A percentile compares a stretch with the other conserved stretches of the same genome.
Conservation (phyloP, 257 asterid genomes). For the Echium plantagineum region DNA sequence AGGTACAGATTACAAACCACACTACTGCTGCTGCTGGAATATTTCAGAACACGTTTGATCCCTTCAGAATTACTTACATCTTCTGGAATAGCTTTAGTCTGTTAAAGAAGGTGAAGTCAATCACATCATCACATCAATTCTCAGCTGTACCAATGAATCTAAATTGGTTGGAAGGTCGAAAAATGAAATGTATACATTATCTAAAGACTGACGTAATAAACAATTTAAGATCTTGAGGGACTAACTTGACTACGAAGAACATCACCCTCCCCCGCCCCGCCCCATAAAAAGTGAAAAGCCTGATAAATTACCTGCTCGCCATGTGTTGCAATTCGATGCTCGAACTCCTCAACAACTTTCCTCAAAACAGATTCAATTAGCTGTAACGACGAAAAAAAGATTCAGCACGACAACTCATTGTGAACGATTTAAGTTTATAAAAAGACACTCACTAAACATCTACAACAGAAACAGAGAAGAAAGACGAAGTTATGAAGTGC, state of each 20-base stretch:
- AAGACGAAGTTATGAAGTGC: neutral
- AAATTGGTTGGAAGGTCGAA: neutral
- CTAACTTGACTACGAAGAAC: neutral
- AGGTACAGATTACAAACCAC: constrained; percentile 16
- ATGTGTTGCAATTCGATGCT: constrained; percentile 57
- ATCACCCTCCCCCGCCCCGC: no score
- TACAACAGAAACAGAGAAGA: neutral
- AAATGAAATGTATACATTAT: neutral
- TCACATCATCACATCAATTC: neutral
- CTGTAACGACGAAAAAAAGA: constrained; percentile 30
- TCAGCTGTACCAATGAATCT: no score
- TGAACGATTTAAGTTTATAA: neutral
- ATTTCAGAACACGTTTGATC: constrained; percentile 23
- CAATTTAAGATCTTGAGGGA: no score
- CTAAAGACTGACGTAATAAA: no score
- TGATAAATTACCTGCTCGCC: constrained; percentile 38
- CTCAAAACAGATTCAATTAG: constrained; percentile 79
- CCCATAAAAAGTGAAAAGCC: neutral
- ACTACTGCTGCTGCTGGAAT: constrained; percentile 27
- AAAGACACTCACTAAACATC: neutral
- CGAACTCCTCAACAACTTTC: constrained; percentile 84
- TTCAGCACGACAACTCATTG: neutral
- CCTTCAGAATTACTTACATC: constrained; percentile 30
- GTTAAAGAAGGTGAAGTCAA: constrained; percentile 11
- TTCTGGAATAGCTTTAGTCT: constrained; percentile 38